A percentile compares a stretch with the other conserved stretches of the same genome.
phyloP scores from a whole-genome alignment of 257 asterid genomes.

The Gentiana dahurica region DNA sequence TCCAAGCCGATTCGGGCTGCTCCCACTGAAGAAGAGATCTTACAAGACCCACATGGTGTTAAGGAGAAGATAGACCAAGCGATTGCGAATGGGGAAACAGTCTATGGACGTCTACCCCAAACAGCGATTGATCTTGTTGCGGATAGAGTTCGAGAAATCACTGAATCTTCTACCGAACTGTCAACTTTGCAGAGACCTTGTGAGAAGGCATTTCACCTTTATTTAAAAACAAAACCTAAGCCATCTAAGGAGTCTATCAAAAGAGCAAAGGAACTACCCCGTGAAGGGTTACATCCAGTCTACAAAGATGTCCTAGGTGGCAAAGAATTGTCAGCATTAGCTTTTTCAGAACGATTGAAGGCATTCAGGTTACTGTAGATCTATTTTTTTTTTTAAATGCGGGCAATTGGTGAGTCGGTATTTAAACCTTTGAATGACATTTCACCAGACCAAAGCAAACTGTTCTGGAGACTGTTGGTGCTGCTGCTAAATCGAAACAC shows the following conservation, averaged over 20 bases:
- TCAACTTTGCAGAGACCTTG: conserved; percentile 57
- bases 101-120: conserved; percentile 93
- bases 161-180: conserved; percentile 63
- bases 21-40: conserved; percentile 80
- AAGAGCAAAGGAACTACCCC: conserved; percentile 68
- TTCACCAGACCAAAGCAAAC: conserved; percentile 76
- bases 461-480: conserved; percentile 95
- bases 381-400: conserved; percentile 2
- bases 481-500: conserved; percentile 64
- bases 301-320: conserved; percentile 54
- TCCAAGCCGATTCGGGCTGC: conserved; percentile 86
- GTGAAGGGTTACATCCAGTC: conserved; percentile 90
- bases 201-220: conserved; percentile 55
- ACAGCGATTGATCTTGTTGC: conserved; percentile 66
- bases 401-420: neutral
- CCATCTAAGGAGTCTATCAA: conserved; percentile 81
- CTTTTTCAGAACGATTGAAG: conserved; percentile 90
- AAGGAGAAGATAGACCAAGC: conserved; percentile 56
- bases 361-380: conserved; percentile 44
- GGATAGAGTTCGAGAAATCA: conserved; percentile 82
- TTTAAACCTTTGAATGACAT: conserved; percentile 4
- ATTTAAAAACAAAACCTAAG: conserved; percentile 70
- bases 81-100: conserved; percentile 60
- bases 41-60: conserved; percentile 50
- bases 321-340: conserved; percentile 75